Conservation (phyloP, 2,329 filamentous ascomycete species). For the Ophiostoma sp. region DNA sequence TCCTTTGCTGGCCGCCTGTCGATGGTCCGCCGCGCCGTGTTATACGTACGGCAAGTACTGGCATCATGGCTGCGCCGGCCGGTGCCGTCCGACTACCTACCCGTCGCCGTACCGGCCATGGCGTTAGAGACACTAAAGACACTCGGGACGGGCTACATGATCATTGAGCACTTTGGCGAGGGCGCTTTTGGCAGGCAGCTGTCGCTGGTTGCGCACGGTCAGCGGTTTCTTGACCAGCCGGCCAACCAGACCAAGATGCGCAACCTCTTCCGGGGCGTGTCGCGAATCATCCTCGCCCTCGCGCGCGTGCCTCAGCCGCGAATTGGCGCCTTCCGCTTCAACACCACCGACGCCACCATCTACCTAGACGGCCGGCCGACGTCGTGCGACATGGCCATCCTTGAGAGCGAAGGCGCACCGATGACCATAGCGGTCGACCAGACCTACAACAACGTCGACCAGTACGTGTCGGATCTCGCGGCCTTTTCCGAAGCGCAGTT, state of each 20-base stretch:
- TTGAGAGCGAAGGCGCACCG: constrained; percentile 33
- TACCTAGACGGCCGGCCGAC: constrained; percentile 21
- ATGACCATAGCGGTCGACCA: constrained; percentile 30
- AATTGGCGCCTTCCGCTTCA: constrained; percentile 30
- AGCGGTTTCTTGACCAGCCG: neutral
- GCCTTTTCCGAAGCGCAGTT: constrained; percentile 30
- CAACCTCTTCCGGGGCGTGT: constrained; percentile 17
- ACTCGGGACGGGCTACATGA: constrained; percentile 17
- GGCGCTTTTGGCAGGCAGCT: constrained; percentile 16
- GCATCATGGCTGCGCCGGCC: too few relatives aligned
- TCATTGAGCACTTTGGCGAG: constrained; percentile 20
- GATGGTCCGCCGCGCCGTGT: too few relatives aligned
- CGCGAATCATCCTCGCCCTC: constrained; percentile 30
- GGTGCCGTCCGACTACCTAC: constrained; percentile 13
- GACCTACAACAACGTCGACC: constrained; percentile 32
- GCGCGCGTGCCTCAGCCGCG: constrained; percentile 30
- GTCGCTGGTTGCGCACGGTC: neutral
- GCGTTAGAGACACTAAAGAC: too few relatives aligned
- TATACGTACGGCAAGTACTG: too few relatives aligned
- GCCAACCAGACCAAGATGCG: constrained; percentile 13
- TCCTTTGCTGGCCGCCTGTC: neutral
- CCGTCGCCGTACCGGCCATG: too few relatives aligned
- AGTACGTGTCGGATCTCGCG: constrained; percentile 23
- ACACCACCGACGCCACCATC: constrained; percentile 27
- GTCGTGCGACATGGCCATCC: constrained; percentile 29